A percentile compares a stretch with the other conserved stretches of the same genome.
phyloP scores from a whole-genome alignment of 306 rosid species.

The Vigna mungo region DNA sequence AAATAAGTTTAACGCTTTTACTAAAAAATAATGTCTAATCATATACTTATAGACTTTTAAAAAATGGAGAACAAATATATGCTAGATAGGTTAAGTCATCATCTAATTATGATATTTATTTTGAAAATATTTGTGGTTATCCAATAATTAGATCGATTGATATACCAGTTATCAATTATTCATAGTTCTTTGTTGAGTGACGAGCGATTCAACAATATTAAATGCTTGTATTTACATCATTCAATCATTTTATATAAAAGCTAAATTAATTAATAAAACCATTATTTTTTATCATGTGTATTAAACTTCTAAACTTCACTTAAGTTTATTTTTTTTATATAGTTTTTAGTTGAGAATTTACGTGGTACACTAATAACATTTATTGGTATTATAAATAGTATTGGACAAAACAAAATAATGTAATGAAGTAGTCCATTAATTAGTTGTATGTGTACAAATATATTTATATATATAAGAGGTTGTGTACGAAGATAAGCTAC shows the following conservation, averaged over 20 bases:
- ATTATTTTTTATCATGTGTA: background rate
- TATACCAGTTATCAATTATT: no score
- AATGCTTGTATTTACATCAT: background rate
- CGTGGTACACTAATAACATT: background rate
- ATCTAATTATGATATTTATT: no score
- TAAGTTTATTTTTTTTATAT: background rate
- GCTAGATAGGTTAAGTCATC: no score
- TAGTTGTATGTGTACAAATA: background rate
- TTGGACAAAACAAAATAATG: background rate
- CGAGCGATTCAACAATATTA: background rate
- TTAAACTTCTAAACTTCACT: background rate
- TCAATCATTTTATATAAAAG: background rate
- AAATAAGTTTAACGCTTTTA: background rate
- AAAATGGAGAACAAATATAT: background rate
- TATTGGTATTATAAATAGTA: background rate
- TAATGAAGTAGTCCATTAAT: background rate
- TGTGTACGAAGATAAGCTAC: conserved; percentile 25
- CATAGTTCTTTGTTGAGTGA: no score
- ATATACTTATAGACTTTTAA: no score
- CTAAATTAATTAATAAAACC: background rate
- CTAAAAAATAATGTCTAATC: no score
- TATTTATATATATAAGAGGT: background rate
- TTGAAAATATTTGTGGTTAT: no score
- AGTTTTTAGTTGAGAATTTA: no score
- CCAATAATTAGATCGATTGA: no score